Evolutionary conservation across 805 yeast genomes (phyloP), one percentile per base, ranked within the genome.

Genomic region (Ogataea henricii): DNA sequence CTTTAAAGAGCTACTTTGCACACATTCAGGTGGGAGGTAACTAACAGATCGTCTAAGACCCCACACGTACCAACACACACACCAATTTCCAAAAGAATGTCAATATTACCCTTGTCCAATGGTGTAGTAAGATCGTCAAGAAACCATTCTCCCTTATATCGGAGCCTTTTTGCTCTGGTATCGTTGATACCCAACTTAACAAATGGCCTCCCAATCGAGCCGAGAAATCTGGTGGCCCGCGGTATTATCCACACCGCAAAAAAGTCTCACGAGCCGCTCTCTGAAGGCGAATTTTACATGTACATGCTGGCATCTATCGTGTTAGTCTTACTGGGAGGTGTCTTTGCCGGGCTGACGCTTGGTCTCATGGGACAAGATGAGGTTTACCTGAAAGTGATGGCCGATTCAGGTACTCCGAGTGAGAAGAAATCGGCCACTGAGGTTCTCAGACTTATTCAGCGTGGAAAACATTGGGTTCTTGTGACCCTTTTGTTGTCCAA

Each of bases 361-460:
- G 98, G 94, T 2, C 77, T 92, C 9, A 92, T 92, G 99, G 98
- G 98, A 56, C 98, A 92, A 67, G 98, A 92, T 66, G 98, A 92
- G 67, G 92, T 92, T 20, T 89, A 91, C 60, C 74, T 92, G 52
- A 92, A 89, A 67, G 99, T 92, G 10, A 85, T 92, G 52, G 83
- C 90, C 46, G 81, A 86, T 39, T 81, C 90, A n/a, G 98, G 99
- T n/a, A 83, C 85, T 12, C 65, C 74, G 1, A 55, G 62, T 5
- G 97, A 92, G 65, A 78, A 85, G 30, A 74, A 70, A 43, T 76
- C 82, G 54, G 94, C 97, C 10, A 66, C 71, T 17, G 83, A 78
- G 56, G 98, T 92, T 25, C 76, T 92, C 48, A 64, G 71, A 16
- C 73, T 92, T 54, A 79, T 92, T 46, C 80, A 85, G 33, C 74